These are phyloP conservation scores for Ogataea degrootiae DNA, from an alignment of 805 yeast genomes.

Conservation along the genomic window DNA sequence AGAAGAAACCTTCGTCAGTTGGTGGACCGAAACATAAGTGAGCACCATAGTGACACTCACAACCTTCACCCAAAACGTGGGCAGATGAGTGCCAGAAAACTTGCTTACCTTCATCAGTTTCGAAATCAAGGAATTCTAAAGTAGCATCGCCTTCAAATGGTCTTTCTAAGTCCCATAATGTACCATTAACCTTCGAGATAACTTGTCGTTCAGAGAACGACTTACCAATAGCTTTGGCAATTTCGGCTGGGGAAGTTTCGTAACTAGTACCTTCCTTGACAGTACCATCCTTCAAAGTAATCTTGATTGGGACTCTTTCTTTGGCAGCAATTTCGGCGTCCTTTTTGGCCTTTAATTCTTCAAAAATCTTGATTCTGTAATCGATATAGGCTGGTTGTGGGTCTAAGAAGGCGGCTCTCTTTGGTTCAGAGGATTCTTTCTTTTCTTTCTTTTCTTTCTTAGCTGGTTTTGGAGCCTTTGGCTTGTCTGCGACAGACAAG, in stretches of 20 bases:
- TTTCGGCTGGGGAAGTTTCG: constrained; percentile 86
- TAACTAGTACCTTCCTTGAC: constrained; percentile 73
- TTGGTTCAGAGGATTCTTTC: constrained; percentile 36
- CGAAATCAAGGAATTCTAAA: constrained; percentile 85
- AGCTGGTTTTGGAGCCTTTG: constrained; percentile 6
- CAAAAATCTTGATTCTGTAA: constrained; percentile 73
- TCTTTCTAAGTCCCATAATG: constrained; percentile 92
- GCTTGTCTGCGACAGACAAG: constrained; percentile 12
- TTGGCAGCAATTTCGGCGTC: constrained; percentile 65
- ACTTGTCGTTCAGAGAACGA: constrained; percentile 86
- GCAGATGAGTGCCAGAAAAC: constrained; percentile 99
- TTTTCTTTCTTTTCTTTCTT: constrained; percentile 28
- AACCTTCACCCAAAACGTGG: constrained; percentile 95
- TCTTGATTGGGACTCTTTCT: constrained; percentile 55
- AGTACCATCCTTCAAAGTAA: constrained; percentile 85
- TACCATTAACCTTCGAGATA: constrained; percentile 85
- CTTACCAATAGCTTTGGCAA: constrained; percentile 80
- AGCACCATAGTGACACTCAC: constrained; percentile 94
- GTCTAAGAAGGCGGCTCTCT: constrained; percentile 45
- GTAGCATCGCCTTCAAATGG: constrained; percentile 72
- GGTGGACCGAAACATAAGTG: constrained; percentile 95
- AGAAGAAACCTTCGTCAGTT: constrained; percentile 95
- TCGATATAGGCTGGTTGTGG: constrained; percentile 86
- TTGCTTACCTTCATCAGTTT: constrained; percentile 87
- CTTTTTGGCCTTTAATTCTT: constrained; percentile 70